phyloP scores from a whole-genome alignment of 257 asterid species.

The Pogostemon cablin region DNA sequence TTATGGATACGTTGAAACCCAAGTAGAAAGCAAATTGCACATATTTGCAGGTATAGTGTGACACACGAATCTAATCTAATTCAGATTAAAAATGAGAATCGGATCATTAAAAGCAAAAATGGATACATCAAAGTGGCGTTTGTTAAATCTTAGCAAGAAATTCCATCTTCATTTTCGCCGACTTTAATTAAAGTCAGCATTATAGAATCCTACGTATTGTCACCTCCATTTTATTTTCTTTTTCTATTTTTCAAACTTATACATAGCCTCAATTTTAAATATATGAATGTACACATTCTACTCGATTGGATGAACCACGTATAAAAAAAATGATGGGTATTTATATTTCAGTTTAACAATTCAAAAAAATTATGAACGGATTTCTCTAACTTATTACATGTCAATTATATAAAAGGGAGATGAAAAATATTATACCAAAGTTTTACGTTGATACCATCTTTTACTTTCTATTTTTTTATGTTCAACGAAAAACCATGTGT shows the following conservation, averaged over 20 bases:
- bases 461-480: no score
- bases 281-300: no score
- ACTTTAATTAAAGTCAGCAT: conserved; percentile 37
- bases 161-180: conserved; percentile 18
- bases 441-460: no score
- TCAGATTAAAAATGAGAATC: conserved; percentile 35
- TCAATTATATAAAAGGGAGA: no score
- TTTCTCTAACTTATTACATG: no score
- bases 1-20: not conserved
- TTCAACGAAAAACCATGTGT: not conserved
- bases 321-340: no score
- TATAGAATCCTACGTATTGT: conserved; percentile 36
- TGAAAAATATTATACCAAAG: no score
- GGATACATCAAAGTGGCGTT: conserved; percentile 28
- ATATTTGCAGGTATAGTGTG: conserved; percentile 2
- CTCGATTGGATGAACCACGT: no score
- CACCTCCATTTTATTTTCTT: conserved; percentile 25
- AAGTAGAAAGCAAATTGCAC: conserved; percentile 7
- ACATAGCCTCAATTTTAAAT: conserved; percentile 1
- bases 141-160: conserved; percentile 34
- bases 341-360: no score
- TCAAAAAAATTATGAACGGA: no score
- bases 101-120: conserved; percentile 29
- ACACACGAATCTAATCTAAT: not conserved
- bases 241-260: conserved; percentile 2